Evolutionary conservation across 2,329 filamentous ascomycete species (phyloP).

Genomic region (Chaetothyriales sp.): DNA sequence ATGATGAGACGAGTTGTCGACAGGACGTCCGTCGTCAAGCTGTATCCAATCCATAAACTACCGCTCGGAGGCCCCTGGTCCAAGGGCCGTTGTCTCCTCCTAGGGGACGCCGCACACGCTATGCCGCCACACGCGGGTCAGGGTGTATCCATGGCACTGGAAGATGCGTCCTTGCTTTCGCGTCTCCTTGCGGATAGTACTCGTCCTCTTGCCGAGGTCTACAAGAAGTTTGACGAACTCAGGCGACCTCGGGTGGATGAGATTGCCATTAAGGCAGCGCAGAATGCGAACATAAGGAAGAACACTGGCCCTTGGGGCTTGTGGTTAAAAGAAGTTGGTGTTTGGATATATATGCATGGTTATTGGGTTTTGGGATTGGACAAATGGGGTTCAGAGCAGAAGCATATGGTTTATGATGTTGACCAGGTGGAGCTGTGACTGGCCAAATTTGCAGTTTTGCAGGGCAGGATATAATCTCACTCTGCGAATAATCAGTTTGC

Average conservation of each 20-base stretch:
- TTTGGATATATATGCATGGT: slow-evolving; percentile 11
- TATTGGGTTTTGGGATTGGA: slow-evolving; percentile 16
- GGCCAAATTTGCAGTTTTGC: no score
- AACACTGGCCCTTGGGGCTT: slow-evolving; percentile 18
- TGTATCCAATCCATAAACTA: slow-evolving; percentile 27
- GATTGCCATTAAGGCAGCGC: slow-evolving; percentile 17
- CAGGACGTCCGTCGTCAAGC: slow-evolving; percentile 18
- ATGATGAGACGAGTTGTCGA: slow-evolving; percentile 11
- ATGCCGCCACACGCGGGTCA: slow-evolving; percentile 14
- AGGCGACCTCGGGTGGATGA: slow-evolving; percentile 22
- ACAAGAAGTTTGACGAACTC: slow-evolving; percentile 19
- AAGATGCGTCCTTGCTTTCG: slow-evolving; percentile 8
- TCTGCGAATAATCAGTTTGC: no score
- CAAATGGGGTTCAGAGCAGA: slow-evolving; percentile 15
- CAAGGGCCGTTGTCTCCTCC: slow-evolving; percentile 3
- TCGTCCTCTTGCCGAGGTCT: slow-evolving; percentile 12
- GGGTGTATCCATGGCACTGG: slow-evolving; percentile 11
- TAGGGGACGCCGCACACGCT: slow-evolving; percentile 13
- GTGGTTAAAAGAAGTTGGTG: slow-evolving; percentile 19
- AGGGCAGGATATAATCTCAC: no score
- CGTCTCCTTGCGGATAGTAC: neutral
- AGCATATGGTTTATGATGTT: slow-evolving; percentile 23
- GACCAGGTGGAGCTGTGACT: slow-evolving; percentile 12
- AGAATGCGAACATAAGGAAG: slow-evolving; percentile 19
- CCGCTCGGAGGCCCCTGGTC: slow-evolving; percentile 24